Evolutionary conservation across 2,329 filamentous ascomycete genomes (phyloP).

Genomic region (Clonostachys rosea): DNA sequence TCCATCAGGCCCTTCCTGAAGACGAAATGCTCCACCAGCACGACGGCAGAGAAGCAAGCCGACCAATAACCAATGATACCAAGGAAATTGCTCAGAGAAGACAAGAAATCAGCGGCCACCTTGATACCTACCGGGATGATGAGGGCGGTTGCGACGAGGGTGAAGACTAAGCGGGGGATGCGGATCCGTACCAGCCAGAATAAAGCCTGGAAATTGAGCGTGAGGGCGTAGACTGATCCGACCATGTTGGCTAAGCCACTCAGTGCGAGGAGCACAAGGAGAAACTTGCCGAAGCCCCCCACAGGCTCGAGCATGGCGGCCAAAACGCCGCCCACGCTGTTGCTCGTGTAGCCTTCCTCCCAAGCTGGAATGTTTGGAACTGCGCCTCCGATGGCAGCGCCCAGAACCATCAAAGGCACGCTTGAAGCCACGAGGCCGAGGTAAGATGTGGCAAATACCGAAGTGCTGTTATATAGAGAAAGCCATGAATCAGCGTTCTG

Average conservation of each 20-base stretch:
- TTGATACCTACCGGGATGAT: constrained; percentile 54
- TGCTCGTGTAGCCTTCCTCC: constrained; percentile 46
- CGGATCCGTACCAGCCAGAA: constrained; percentile 49
- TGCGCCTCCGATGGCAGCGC: constrained; percentile 59
- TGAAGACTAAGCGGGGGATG: constrained; percentile 51
- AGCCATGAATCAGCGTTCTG: not conserved
- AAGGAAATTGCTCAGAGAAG: constrained; percentile 51
- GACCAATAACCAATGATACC: constrained; percentile 56
- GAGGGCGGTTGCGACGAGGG: constrained; percentile 53
- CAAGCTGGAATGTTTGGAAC: constrained; percentile 47
- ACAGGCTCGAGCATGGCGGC: constrained; percentile 53
- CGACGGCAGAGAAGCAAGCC: constrained; percentile 45
- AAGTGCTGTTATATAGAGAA: too few species aligned
- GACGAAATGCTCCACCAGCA: constrained; percentile 40
- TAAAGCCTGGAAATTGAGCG: constrained; percentile 60
- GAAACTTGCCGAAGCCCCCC: constrained; percentile 58
- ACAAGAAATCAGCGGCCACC: constrained; percentile 46
- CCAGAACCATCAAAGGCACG: constrained; percentile 56
- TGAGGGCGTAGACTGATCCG: constrained; percentile 57
- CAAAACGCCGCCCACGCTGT: constrained; percentile 53
- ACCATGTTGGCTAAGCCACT: constrained; percentile 55
- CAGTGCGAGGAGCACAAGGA: constrained; percentile 53
- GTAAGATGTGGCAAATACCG: constrained; percentile 44
- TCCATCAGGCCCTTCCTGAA: constrained; percentile 33
- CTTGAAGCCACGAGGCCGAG: constrained; percentile 49